Evolutionary conservation across 2,329 filamentous ascomycete species (phyloP).

Genomic region (Ustilaginoidea virens): DNA sequence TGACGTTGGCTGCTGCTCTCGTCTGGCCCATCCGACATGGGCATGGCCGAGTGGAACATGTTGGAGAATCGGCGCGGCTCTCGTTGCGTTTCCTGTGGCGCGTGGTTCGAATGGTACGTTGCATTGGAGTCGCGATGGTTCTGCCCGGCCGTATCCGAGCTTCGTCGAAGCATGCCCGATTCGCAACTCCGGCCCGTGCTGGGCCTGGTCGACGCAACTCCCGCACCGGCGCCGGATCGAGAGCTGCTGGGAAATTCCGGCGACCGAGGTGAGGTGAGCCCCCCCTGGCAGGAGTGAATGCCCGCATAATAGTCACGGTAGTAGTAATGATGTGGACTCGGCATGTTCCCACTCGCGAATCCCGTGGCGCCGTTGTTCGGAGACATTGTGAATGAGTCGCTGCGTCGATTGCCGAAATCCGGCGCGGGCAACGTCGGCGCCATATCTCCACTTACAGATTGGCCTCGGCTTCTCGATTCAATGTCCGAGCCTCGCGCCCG

Average conservation of each 20-base stretch:
- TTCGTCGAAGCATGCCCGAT: conserved; percentile 34
- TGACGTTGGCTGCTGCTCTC: conserved; percentile 32
- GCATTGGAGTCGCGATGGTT: conserved; percentile 38
- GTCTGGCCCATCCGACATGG: conserved; percentile 53
- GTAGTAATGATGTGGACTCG: conserved; percentile 39
- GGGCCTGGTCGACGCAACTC: conserved; percentile 29
- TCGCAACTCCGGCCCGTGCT: conserved; percentile 46
- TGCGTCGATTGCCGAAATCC: conserved; percentile 50
- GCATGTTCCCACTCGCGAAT: conserved; percentile 10
- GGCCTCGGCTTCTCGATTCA: conserved; percentile 37
- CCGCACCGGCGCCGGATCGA: conserved; percentile 27
- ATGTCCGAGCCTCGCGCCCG: conserved; percentile 33
- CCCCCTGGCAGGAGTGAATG: conserved; percentile 26
- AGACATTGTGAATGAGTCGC: conserved; percentile 49
- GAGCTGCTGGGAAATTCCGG: conserved; percentile 36
- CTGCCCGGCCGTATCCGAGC: conserved; percentile 32
- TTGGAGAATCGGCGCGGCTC: conserved; percentile 50
- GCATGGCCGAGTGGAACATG: conserved; percentile 77
- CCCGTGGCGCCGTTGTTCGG: conserved; percentile 25
- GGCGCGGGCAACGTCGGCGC: conserved; percentile 48
- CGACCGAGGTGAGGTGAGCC: conserved; percentile 41
- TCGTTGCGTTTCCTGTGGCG: conserved; percentile 31
- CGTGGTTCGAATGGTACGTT: conserved; percentile 34
- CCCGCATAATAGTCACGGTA: conserved; percentile 38
- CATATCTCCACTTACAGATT: conserved; percentile 47